Evolutionary conservation across 2,329 filamentous ascomycete species (phyloP).

Genomic region (Rutstroemia sp.): DNA sequence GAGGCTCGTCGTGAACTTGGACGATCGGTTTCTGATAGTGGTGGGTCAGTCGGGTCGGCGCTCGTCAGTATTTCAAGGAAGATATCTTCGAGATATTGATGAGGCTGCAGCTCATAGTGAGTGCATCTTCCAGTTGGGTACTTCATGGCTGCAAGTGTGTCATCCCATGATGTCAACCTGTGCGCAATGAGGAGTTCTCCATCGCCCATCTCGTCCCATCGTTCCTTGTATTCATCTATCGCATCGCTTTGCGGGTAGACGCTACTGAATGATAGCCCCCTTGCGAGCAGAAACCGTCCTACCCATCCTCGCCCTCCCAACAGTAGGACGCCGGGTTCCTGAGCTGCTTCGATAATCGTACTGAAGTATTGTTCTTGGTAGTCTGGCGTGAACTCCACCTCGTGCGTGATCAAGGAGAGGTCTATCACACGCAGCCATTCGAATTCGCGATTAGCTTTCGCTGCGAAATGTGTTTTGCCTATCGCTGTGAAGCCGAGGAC

Average conservation of each 20-base stretch:
- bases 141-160: background rate
- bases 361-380: background rate
- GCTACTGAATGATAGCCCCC: background rate
- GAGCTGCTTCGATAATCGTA: constrained; percentile 1
- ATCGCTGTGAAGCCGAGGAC: constrained; percentile 1
- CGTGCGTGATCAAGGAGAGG: background rate
- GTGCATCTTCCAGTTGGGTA: background rate
- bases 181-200: background rate
- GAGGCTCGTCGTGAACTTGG: background rate
- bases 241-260: background rate
- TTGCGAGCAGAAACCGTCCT: constrained; percentile 1
- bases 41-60: background rate
- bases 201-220: constrained; percentile 6
- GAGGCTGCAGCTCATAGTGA: background rate
- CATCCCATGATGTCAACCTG: constrained; percentile 4
- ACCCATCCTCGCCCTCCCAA: constrained; percentile 6
- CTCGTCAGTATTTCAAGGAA: constrained; percentile 1
- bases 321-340: background rate
- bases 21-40: background rate
- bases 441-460: constrained; percentile 5
- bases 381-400: background rate
- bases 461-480: constrained; percentile 5
- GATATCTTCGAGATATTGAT: constrained; percentile 1
- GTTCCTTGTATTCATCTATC: constrained; percentile 1
- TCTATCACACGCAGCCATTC: constrained; percentile 8